These are phyloP conservation scores for Sarocladium kiliense DNA, from an alignment of 2,329 filamentous ascomycete genomes.

Conservation along the genomic window DNA sequence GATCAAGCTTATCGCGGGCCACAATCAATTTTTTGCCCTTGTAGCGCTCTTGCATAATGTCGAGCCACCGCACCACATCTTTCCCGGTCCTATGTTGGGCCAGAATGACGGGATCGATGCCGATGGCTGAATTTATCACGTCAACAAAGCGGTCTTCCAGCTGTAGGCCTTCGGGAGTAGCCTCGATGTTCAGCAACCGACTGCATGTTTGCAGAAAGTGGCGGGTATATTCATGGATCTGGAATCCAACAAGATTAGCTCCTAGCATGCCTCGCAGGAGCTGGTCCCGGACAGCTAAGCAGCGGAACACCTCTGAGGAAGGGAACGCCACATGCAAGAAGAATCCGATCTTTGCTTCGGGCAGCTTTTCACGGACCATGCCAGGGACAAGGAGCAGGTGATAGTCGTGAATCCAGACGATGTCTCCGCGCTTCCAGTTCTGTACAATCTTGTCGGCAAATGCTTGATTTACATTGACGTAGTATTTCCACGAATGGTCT, in stretches of 20 bases:
- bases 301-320: slow-evolving; percentile 93
- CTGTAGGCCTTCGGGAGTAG: slow-evolving; percentile 80
- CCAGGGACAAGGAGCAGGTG: slow-evolving; percentile 82
- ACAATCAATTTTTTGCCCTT: slow-evolving; percentile 87
- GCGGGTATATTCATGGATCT: slow-evolving; percentile 86
- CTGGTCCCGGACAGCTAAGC: slow-evolving; percentile 79
- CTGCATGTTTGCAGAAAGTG: slow-evolving; percentile 97
- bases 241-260: slow-evolving; percentile 88
- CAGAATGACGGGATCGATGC: slow-evolving; percentile 79
- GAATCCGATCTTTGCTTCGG: slow-evolving; percentile 92
- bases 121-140: slow-evolving; percentile 79
- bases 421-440: slow-evolving; percentile 89
- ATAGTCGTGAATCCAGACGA: slow-evolving; percentile 95
- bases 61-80: slow-evolving; percentile 74
- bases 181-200: slow-evolving; percentile 83
- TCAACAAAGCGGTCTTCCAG: slow-evolving; percentile 92
- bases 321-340: slow-evolving; percentile 95
- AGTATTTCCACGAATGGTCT: slow-evolving; percentile 95
- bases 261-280: slow-evolving; percentile 89
- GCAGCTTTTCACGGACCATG: slow-evolving; percentile 85
- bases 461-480: slow-evolving; percentile 85
- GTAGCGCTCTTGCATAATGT: slow-evolving; percentile 77
- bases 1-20: slow-evolving; percentile 88
- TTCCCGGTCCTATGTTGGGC: slow-evolving; percentile 63
- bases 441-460: slow-evolving; percentile 88